These are phyloP conservation scores for Sonneratia caseolaris DNA, from an alignment of 345 rosid genomes.

Conservation along the genomic window DNA sequence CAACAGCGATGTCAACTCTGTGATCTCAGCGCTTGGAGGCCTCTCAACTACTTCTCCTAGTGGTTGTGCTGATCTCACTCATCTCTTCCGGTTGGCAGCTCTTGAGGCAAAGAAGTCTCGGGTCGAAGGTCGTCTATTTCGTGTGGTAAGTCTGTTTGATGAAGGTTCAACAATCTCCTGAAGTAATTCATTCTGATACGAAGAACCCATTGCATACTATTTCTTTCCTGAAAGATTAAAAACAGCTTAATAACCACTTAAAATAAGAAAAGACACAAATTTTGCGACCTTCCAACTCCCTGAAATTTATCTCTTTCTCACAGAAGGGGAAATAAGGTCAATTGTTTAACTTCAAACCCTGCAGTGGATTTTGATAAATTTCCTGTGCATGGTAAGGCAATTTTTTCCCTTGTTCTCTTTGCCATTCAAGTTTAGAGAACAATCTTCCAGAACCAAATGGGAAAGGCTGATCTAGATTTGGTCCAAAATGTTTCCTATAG, in stretches of 20 bases:
- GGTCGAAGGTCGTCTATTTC: slow-evolving; percentile 57
- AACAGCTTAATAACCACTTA: neutral
- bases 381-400: neutral
- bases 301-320: neutral
- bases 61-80: slow-evolving; percentile 82
- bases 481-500: neutral
- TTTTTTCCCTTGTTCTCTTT: neutral
- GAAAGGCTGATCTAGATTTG: neutral
- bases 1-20: slow-evolving; percentile 63
- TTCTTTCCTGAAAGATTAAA: neutral
- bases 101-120: slow-evolving; percentile 71
- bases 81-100: slow-evolving; percentile 68
- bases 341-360: neutral
- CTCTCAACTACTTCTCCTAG: slow-evolving; percentile 50
- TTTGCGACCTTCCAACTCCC: neutral
- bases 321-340: neutral
- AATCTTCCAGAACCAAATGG: neutral
- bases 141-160: slow-evolving; percentile 48
- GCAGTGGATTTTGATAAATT: neutral
- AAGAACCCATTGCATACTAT: neutral
- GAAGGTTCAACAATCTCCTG: neutral
- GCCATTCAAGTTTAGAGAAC: neutral
- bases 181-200: neutral
- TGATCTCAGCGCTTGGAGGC: slow-evolving; percentile 45
- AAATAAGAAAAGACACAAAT: neutral